Percentiles rank a stretch among this genome's conserved stretches.
Conservation (phyloP, 2,329 filamentous ascomycete genomes). For the Verticillium klebahnii region DNA sequence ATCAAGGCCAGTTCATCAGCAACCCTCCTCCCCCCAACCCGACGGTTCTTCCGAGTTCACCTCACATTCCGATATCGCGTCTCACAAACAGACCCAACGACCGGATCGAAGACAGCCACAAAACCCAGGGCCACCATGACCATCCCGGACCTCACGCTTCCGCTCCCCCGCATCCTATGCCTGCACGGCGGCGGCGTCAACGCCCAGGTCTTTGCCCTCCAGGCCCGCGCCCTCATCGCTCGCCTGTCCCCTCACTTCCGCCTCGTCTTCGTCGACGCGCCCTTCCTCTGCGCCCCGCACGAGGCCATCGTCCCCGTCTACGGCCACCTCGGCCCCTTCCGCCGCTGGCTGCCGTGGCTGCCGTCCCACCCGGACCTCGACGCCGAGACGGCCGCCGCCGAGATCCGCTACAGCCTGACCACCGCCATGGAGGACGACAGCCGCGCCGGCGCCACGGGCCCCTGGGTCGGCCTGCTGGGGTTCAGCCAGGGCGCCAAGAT, state of each 20-base stretch:
- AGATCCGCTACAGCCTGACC: conserved; percentile 33
- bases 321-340: conserved; percentile 61
- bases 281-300: conserved; percentile 58
- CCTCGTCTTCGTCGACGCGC: conserved; percentile 67
- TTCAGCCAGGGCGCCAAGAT: conserved; percentile 66
- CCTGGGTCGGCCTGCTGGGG: conserved; percentile 57
- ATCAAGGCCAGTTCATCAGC: no score
- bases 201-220: conserved; percentile 61
- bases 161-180: conserved; percentile 66
- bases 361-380: conserved; percentile 51
- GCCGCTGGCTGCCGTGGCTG: conserved; percentile 57
- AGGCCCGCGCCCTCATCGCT: conserved; percentile 53
- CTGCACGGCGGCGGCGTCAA: conserved; percentile 78
- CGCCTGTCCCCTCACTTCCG: conserved; percentile 56
- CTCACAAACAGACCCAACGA: not conserved
- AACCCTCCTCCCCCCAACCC: no score
- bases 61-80: not conserved
- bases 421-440: conserved; percentile 49
- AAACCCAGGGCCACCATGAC: conserved; percentile 1
- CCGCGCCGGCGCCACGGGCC: conserved; percentile 42
- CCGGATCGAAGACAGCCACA: not conserved
- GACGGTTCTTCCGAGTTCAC: not conserved
- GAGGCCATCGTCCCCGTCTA: conserved; percentile 62
- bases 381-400: conserved; percentile 31
- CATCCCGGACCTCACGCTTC: conserved; percentile 8